Evolutionary conservation across 78 protist species (phyloP), one percentile per base, ranked within the genome.

Genomic region (Cavenderia fasciculata): DNA sequence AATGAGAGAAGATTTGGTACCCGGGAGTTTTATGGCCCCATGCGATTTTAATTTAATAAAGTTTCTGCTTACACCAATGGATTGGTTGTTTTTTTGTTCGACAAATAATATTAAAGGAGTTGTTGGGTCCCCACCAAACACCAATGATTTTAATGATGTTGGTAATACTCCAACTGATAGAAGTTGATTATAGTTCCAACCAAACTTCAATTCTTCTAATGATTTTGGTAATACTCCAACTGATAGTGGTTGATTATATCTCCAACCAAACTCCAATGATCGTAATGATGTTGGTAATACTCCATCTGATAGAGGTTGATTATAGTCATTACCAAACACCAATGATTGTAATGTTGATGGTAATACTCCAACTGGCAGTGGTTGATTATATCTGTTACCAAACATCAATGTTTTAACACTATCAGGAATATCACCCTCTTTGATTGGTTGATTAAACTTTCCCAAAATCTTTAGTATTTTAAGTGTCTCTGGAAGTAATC

Each of bases 351-450:
- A 40, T 0, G 78, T 33, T 46, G 31, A 1, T n/a, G 78, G 78
- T 29, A 71, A 33, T 7, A 65, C 54, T 8, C 23, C 65, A 52
- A n/a, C 0, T 1, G 62, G 62, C 18, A 71, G 18, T 34, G 11
- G 46, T 21, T 71, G 12, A 71, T 71, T 71, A 46, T 33, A 71
- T 33, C 38, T 40, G 21, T 51, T 71, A 3, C 63, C 62, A 71
- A 71, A 71, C 10, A 34, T 40, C 2, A 71, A 33, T 7, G 21
- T 16, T 21, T 40, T 71, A 21, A 71, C 29, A 23, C 33, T 21
- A 23, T 23, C n/a, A 3, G 63, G 18, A 21, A 57, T 27, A 31
- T 12, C 14, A 27, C 70, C 54, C 27, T 19, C 14, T 16, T 6
- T 12, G 1, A 77, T 51, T 14, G 44, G 43, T 38, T 38, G 74